A percentile compares a stretch with the other conserved stretches of the same genome.
These are phyloP conservation scores for Globisporangium okanoganense DNA, from an alignment of 352 stramenopile species.

Conservation along the genomic window DNA sequence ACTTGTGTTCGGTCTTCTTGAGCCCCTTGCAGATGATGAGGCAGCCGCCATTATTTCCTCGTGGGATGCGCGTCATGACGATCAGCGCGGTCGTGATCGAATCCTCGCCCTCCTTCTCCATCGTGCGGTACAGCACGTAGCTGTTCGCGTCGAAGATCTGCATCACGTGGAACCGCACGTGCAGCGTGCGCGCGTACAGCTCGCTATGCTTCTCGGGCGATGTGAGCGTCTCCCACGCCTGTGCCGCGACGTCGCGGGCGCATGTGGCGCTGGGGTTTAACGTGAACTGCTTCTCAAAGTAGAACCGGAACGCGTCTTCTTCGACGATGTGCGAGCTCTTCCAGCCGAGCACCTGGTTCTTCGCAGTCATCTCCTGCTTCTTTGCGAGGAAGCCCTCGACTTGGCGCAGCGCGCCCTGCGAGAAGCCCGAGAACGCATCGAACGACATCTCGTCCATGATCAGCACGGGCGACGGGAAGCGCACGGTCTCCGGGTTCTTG, in stretches of 20 bases:
- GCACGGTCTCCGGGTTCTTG: constrained; percentile 24
- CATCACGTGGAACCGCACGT: constrained; percentile 56
- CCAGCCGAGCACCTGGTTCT: constrained; percentile 44
- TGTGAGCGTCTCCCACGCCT: constrained; percentile 46
- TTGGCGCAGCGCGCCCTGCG: constrained; percentile 34
- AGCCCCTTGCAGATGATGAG: constrained; percentile 52
- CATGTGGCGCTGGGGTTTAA: constrained; percentile 15
- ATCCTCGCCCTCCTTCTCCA: constrained; percentile 56
- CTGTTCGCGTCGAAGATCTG: constrained; percentile 49
- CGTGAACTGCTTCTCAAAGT: constrained; percentile 48
- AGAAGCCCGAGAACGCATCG: constrained; percentile 41
- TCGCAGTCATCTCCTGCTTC: constrained; percentile 43
- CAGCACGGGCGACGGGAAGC: constrained; percentile 34
- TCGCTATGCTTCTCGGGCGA: constrained; percentile 39
- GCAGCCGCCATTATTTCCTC: constrained; percentile 29
- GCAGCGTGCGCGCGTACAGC: constrained; percentile 44
- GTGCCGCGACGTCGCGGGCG: constrained; percentile 23
- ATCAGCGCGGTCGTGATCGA: constrained; percentile 56
- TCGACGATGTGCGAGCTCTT: constrained; percentile 46
- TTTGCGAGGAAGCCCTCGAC: constrained; percentile 39
- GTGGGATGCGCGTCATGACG: constrained; percentile 48
- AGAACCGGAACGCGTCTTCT: constrained; percentile 46
- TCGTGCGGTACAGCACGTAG: constrained; percentile 51
- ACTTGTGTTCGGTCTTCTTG: constrained; percentile 44
- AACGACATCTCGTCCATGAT: constrained; percentile 63